Evolutionary conservation across 2,329 filamentous ascomycete genomes (phyloP).

Genomic region (Phialophora verrucosa): DNA sequence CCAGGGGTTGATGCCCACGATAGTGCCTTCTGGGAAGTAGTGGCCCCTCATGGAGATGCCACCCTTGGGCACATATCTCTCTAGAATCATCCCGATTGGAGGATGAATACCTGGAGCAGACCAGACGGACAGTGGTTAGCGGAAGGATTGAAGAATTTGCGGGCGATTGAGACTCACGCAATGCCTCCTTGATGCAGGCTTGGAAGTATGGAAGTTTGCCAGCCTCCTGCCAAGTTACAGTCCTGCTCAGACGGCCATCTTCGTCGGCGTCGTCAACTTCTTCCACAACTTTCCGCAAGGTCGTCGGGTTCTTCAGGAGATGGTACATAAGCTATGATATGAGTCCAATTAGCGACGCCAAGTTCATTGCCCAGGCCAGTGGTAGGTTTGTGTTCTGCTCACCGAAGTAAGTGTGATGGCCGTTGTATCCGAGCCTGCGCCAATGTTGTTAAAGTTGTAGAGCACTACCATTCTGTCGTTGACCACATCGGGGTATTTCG

Average conservation of each 20-base stretch:
- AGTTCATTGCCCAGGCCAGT: background rate
- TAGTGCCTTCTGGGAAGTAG: constrained; percentile 32
- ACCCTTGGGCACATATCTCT: constrained; percentile 39
- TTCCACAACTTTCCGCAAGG: constrained; percentile 22
- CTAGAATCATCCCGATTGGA: constrained; percentile 39
- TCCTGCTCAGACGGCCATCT: constrained; percentile 24
- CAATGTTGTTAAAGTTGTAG: constrained; percentile 31
- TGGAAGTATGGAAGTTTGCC: constrained; percentile 33
- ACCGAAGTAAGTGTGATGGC: constrained; percentile 31
- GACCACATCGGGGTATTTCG: constrained; percentile 29
- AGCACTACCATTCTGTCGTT: constrained; percentile 28
- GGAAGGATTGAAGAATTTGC: background rate
- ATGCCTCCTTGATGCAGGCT: constrained; percentile 35
- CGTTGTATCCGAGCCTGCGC: constrained; percentile 35
- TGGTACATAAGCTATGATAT: constrained; percentile 40
- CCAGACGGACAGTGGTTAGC: constrained; percentile 1
- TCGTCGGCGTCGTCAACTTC: constrained; percentile 32
- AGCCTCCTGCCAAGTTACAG: constrained; percentile 29
- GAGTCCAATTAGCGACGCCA: background rate
- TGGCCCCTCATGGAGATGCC: constrained; percentile 30
- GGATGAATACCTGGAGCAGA: constrained; percentile 33
- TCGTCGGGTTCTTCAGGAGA: constrained; percentile 55
- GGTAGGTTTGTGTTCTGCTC: background rate
- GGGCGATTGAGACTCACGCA: constrained; percentile 24
- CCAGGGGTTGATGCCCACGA: constrained; percentile 37